phyloP scores from a whole-genome alignment of 345 rosid species.

The Eucalyptus erythrocorys region DNA sequence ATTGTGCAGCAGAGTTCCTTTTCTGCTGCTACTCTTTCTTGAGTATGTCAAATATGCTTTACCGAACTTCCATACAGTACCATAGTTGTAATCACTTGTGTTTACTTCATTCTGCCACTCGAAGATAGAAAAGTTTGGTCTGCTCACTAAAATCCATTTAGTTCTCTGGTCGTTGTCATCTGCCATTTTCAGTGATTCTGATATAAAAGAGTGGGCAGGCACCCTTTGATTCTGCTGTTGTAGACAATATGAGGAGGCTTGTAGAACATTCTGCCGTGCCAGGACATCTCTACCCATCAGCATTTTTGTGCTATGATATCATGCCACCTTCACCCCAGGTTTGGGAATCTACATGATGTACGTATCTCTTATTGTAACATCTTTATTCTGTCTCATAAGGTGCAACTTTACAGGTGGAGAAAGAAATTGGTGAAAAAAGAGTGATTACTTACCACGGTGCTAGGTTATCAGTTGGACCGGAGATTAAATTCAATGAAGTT shows the following conservation, averaged over 20 bases:
- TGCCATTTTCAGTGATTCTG: not conserved
- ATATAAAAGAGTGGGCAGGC: conserved; percentile 44
- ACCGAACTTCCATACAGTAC: not conserved
- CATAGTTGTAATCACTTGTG: not conserved
- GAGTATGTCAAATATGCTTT: not conserved
- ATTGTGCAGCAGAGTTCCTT: not conserved
- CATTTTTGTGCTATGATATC: conserved; percentile 73
- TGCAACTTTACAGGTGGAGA: conserved; percentile 58
- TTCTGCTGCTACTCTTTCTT: not conserved
- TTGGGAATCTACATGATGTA: not conserved
- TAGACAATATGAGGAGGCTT: conserved; percentile 92
- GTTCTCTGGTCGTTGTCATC: not conserved
- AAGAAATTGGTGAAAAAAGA: conserved; percentile 90
- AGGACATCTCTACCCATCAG: conserved; percentile 71
- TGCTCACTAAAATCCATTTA: not conserved
- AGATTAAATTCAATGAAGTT: conserved; percentile 42
- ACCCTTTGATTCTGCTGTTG: conserved; percentile 80
- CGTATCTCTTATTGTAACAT: not conserved
- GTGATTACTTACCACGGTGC: conserved; percentile 50
- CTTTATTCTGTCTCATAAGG: not conserved
- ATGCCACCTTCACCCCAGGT: conserved; percentile 96
- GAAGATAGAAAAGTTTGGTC: not conserved
- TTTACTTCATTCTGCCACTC: not conserved
- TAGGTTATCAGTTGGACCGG: conserved; percentile 64
- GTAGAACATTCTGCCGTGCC: conserved; percentile 75